A percentile compares a stretch with the other conserved stretches of the same genome.
Conservation (phyloP, 2,329 filamentous ascomycete genomes). For the Pezicula radicicola region DNA sequence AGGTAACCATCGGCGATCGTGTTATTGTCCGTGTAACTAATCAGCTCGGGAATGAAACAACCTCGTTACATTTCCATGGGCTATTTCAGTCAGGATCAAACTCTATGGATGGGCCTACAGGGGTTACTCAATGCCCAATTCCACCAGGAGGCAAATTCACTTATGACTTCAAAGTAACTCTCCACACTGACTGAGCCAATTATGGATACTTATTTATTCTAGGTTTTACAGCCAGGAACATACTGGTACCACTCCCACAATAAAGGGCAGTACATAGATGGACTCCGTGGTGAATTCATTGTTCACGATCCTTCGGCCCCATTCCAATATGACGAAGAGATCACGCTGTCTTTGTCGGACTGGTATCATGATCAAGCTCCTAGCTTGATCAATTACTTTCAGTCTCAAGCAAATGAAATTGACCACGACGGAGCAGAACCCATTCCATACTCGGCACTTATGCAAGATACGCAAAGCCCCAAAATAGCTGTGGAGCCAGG, state of each 20-base stretch:
- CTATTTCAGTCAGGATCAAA: slow-evolving; percentile 49
- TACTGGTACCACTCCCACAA: slow-evolving; percentile 64
- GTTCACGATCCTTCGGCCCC: slow-evolving; percentile 55
- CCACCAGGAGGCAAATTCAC: slow-evolving; percentile 17
- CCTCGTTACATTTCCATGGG: slow-evolving; percentile 57
- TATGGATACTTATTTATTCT: too few species aligned
- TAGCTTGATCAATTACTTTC: slow-evolving; percentile 12
- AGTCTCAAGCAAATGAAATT: slow-evolving; percentile 46
- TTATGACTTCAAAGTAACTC: slow-evolving; percentile 32
- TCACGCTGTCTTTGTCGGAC: slow-evolving; percentile 54
- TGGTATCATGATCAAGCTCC: slow-evolving; percentile 48
- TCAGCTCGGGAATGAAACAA: slow-evolving; percentile 48
- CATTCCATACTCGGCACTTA: background rate
- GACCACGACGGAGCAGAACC: slow-evolving; percentile 12
- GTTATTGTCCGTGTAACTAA: slow-evolving; percentile 48
- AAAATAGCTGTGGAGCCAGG: slow-evolving; percentile 15
- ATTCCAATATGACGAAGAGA: slow-evolving; percentile 56
- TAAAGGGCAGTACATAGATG: slow-evolving; percentile 64
- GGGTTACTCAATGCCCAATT: slow-evolving; percentile 36
- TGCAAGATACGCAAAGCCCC: slow-evolving; percentile 7
- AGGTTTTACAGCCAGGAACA: slow-evolving; percentile 37
- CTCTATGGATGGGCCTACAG: slow-evolving; percentile 56
- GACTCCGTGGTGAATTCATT: slow-evolving; percentile 59
- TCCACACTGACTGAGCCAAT: too few species aligned
- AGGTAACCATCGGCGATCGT: slow-evolving; percentile 47